Base-by-base conservation (phyloP, 805 yeast genomes). In the Lipomyces spencermartinsiae region DNA sequence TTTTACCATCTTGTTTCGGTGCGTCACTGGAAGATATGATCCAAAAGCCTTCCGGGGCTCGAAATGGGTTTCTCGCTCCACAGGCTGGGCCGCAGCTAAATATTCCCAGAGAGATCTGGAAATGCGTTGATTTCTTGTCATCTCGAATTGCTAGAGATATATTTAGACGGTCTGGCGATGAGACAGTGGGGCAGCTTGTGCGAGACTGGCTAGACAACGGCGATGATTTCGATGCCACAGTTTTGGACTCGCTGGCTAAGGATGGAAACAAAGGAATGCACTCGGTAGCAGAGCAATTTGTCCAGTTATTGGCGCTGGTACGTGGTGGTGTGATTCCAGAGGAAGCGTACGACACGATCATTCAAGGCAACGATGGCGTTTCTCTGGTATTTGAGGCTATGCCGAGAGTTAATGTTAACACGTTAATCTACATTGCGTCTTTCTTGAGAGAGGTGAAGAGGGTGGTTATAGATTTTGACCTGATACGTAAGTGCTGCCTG, bases 251-350 rank as follows among this genome's bases (percentile, higher is more conserved):
- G 16, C 37, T 70, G 25, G 61, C 68, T 2, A 71, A 75, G 0
- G 70, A 75, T 25, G 74, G 78, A 4, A 69, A 77, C 16, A 74
- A 81, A 16, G 86, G 83, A 2, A 78, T 80, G 5, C 80, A 82
- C 53, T 83, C 88, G 1, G 80, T 79, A 1, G 77, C 80, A 0
- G 75, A 75, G 53, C 72, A 71, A 59, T 72, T 78, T 29, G 43
- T 71, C 10, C 61, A 71, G 1, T 61, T 83, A 14, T 67, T 83
- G 66, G 73, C 76, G 31, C 77, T 78, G 57, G 63, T 82, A 4
- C 79, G 80, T 53, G 84, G 82, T 22, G 83, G 84, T 5, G 77
- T 83, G n/a, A 77, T 83, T 9, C 78, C 83, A 2, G 56, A 71
- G 69, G 16, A 80, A 76, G 62, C 73, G 56, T 67, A 64, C 37